phyloP scores from a whole-genome alignment of 305 asterid species.

The Fraxinus baroniana region DNA sequence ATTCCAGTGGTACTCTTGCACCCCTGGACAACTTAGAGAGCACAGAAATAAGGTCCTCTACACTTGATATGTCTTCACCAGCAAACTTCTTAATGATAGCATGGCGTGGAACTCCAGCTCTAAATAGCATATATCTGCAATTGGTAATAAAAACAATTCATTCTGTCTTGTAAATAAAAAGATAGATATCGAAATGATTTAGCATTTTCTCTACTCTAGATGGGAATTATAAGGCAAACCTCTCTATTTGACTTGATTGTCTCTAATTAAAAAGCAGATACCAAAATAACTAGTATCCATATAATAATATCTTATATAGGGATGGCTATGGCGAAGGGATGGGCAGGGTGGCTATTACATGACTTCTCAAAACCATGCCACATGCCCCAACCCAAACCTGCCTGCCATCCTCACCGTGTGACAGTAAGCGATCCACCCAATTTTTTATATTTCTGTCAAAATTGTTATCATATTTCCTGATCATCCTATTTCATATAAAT shows the following conservation, averaged over 20 bases:
- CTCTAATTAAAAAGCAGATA: slow-evolving; percentile 16
- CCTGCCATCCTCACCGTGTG: background rate
- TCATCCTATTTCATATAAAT: background rate
- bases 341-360: background rate
- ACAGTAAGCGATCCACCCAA: background rate
- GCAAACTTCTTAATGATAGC: slow-evolving; percentile 95
- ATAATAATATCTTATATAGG: background rate
- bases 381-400: background rate
- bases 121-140: slow-evolving; percentile 52
- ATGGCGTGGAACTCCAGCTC: slow-evolving; percentile 98
- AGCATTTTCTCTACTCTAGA: slow-evolving; percentile 12
- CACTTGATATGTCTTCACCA: slow-evolving; percentile 78
- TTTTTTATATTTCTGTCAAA: background rate
- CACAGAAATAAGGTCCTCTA: slow-evolving; percentile 75
- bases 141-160: slow-evolving; percentile 18
- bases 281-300: slow-evolving; percentile 6
- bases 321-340: background rate
- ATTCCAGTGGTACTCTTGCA: slow-evolving; percentile 95
- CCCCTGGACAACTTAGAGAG: slow-evolving; percentile 87
- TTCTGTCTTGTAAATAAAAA: slow-evolving; percentile 9
- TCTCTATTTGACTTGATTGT: slow-evolving; percentile 10
- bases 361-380: background rate
- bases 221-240: slow-evolving; percentile 20
- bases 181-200: background rate
- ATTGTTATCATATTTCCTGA: background rate